These are phyloP conservation scores for Massarina eburnea DNA, from an alignment of 2,329 filamentous ascomycete species.

Conservation along the genomic window DNA sequence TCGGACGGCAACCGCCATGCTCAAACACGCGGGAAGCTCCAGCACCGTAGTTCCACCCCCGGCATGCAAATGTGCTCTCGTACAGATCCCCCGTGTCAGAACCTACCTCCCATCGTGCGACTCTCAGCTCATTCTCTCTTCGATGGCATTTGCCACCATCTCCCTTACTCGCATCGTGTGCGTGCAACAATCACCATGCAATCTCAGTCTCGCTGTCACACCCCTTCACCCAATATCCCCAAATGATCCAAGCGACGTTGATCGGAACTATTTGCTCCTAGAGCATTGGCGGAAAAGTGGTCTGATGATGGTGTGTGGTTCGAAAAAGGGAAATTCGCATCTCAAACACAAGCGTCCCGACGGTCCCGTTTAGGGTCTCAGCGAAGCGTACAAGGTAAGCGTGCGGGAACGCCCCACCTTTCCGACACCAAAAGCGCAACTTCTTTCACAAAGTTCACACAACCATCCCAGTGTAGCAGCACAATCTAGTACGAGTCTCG, in stretches of 20 bases:
- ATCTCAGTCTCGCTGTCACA: too few relatives aligned
- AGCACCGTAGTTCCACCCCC: not conserved
- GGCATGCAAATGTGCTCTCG: not conserved
- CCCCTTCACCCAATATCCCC: too few relatives aligned
- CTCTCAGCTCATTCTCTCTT: too few relatives aligned
- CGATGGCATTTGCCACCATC: not conserved
- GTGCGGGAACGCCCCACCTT: not conserved
- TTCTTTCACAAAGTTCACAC: not conserved
- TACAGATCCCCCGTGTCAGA: not conserved
- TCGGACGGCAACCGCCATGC: too few relatives aligned
- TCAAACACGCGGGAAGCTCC: not conserved
- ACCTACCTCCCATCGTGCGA: conserved; percentile 1
- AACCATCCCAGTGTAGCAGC: not conserved
- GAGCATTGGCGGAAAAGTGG: not conserved
- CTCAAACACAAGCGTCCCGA: not conserved
- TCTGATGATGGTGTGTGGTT: not conserved
- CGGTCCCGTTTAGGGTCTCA: not conserved
- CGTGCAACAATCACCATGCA: too few relatives aligned
- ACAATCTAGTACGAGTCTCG: not conserved
- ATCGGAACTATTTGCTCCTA: not conserved
- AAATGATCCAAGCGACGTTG: not conserved
- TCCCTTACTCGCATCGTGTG: too few relatives aligned
- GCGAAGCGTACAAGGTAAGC: too few relatives aligned
- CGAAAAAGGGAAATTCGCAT: not conserved
- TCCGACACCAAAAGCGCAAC: not conserved